Evolutionary conservation across 148 eudicot genomes (phyloP).

Genomic region (Chenopodium quinoa): DNA sequence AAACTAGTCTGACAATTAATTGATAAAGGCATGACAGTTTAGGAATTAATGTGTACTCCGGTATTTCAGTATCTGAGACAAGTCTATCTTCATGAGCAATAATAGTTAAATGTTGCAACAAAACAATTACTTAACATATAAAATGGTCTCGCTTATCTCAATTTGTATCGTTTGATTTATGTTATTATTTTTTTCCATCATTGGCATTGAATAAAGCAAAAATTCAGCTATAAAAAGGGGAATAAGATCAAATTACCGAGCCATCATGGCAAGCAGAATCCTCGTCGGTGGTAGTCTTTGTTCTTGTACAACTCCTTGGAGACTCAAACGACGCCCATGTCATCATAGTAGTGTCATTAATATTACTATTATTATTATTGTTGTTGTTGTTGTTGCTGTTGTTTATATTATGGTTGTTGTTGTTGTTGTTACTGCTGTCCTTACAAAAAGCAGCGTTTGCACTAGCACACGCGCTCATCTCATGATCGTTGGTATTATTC

Average conservation of each 20-base stretch:
- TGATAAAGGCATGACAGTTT: not conserved
- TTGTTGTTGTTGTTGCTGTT: conserved; percentile 5
- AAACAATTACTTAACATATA: not conserved
- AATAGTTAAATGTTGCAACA: not conserved
- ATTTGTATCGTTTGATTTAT: not conserved
- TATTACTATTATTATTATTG: not conserved
- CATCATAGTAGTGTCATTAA: conserved; percentile 45
- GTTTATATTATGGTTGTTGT: not conserved
- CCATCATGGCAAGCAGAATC: conserved; percentile 63
- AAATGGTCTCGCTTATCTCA: not conserved
- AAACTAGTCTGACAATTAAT: not conserved
- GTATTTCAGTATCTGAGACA: not conserved
- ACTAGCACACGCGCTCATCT: conserved; percentile 53
- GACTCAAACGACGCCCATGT: conserved; percentile 68
- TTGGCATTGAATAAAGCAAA: not conserved
- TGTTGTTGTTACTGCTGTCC: conserved; percentile 21
- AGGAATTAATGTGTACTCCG: not conserved
- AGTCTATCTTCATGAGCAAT: not conserved
- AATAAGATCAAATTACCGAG: conserved; percentile 42
- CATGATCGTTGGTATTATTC: conserved; percentile 20
- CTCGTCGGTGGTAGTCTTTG: conserved; percentile 55
- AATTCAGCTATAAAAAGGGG: not conserved
- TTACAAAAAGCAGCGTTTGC: conserved; percentile 44
- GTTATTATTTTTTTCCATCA: not conserved
- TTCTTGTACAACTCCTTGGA: conserved; percentile 43